Conservation (phyloP, 495 filamentous ascomycete genomes). For the Parmelia sp. region DNA sequence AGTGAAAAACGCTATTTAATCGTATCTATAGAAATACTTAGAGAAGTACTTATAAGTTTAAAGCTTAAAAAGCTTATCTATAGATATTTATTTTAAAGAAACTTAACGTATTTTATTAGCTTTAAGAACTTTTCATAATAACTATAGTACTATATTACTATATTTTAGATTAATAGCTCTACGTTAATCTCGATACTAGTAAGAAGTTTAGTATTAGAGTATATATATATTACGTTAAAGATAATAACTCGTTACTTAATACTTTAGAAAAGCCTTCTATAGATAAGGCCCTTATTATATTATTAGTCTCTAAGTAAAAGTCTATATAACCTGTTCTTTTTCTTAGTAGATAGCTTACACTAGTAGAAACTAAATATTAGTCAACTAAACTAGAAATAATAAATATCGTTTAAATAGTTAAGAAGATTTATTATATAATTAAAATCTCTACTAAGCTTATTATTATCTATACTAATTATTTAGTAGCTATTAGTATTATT, state of each 20-base stretch:
- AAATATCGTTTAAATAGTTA: neutral
- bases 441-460: neutral
- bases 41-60: neutral
- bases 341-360: neutral
- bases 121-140: neutral
- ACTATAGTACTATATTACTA: neutral
- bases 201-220: neutral
- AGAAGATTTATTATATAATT: constrained; percentile 6
- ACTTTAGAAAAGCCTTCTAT: neutral
- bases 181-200: neutral
- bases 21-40: neutral
- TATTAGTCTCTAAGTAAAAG: constrained; percentile 6
- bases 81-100: neutral
- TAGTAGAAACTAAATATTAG: neutral
- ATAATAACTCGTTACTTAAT: neutral
- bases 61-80: neutral
- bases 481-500: neutral
- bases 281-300: too few relatives aligned
- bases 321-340: constrained; percentile 1
- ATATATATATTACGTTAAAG: constrained; percentile 1
- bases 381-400: neutral
- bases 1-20: neutral
- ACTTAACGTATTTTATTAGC: neutral
- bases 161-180: too few relatives aligned
- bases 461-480: constrained; percentile 14